Evolutionary conservation across 441 rosid genomes (phyloP).

Genomic region (Rhodomyrtus psidioides): DNA sequence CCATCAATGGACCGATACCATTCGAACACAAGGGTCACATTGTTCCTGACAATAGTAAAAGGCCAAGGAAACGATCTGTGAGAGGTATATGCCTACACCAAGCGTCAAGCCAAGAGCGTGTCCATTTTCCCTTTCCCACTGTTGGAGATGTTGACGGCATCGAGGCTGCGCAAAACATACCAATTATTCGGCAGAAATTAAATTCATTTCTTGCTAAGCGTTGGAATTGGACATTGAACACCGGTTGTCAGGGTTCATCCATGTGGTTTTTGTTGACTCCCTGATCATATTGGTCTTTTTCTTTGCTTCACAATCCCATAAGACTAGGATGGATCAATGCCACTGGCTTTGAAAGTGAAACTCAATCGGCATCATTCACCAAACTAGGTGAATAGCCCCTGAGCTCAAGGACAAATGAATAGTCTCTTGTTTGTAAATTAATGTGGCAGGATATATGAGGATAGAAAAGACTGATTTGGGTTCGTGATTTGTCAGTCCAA

Average conservation of each 20-base stretch:
- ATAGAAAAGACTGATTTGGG: neutral
- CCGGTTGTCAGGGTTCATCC: neutral
- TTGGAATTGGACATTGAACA: neutral
- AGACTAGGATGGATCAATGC: neutral
- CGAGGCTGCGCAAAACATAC: neutral
- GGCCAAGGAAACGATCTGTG: neutral
- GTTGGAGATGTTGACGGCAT: neutral
- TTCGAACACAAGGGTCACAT: neutral
- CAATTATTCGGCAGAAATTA: neutral
- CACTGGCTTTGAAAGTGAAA: neutral
- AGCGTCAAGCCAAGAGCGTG: neutral
- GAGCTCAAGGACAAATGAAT: neutral
- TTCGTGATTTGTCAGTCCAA: neutral
- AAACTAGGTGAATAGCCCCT: neutral
- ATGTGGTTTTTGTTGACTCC: neutral
- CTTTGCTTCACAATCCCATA: neutral
- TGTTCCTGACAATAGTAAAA: neutral
- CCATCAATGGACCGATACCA: neutral
- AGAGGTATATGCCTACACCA: neutral
- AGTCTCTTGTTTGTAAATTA: neutral
- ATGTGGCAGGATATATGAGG: neutral
- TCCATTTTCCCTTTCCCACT: neutral
- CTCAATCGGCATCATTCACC: neutral
- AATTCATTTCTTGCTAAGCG: neutral
- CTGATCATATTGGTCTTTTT: neutral